These are phyloP conservation scores for Myxozyma melibiosi DNA, from an alignment of 805 yeast species.

Conservation along the genomic window DNA sequence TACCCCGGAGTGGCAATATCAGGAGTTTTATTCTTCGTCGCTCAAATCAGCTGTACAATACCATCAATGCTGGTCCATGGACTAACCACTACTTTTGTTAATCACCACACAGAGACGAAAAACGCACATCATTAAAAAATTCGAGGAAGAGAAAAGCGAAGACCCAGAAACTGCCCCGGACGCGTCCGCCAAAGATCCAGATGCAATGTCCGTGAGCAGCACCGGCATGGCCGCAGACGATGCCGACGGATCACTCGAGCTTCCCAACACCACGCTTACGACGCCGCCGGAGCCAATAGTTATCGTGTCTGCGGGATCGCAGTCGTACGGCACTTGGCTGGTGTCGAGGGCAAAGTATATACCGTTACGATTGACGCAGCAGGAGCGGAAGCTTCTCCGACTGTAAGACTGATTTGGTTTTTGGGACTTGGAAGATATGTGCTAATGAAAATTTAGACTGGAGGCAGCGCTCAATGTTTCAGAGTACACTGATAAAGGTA, in stretches of 20 bases:
- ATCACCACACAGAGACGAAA: constrained; percentile 50
- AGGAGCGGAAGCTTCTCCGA: constrained; percentile 68
- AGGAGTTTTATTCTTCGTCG: no score
- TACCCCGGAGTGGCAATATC: not conserved
- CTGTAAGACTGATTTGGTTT: constrained; percentile 37
- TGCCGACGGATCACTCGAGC: constrained; percentile 12
- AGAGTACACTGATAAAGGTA: constrained; percentile 68
- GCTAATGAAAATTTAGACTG: constrained; percentile 4
- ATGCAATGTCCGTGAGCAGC: no score
- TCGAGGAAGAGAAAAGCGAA: constrained; percentile 33
- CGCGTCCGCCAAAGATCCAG: constrained; percentile 27
- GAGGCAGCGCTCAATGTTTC: constrained; percentile 80
- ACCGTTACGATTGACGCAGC: constrained; percentile 67
- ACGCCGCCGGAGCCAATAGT: constrained; percentile 28
- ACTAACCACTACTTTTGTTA: no score
- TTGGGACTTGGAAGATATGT: not conserved
- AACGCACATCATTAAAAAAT: constrained; percentile 45
- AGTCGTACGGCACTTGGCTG: constrained; percentile 29
- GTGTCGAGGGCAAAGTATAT: constrained; percentile 50
- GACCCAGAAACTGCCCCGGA: constrained; percentile 30
- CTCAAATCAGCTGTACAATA: no score
- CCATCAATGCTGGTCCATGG: no score
- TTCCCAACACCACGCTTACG: not conserved
- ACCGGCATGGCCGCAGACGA: constrained; percentile 34
- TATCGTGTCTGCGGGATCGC: constrained; percentile 32